Conservation (phyloP, 768 basidiomycete genomes). For the Pleurotus platypus region DNA sequence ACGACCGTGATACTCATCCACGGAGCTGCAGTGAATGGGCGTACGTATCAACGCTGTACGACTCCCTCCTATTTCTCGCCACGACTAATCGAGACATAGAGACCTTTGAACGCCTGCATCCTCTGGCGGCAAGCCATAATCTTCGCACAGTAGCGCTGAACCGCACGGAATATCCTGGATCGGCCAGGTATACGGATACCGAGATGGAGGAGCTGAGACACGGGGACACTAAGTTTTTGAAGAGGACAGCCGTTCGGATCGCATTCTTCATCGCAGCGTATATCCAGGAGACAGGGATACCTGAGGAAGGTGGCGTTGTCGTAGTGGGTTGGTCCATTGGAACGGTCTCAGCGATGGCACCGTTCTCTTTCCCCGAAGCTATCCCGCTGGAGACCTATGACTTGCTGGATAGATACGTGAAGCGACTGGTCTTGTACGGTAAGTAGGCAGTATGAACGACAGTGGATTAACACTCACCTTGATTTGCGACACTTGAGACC, state of each 20-base stretch:
- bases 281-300: constrained; percentile 14
- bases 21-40: constrained; percentile 16
- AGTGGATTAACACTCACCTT: background rate
- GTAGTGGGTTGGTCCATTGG: constrained; percentile 20
- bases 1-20: constrained; percentile 20
- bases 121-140: constrained; percentile 11
- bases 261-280: constrained; percentile 16
- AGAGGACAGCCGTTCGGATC: constrained; percentile 14
- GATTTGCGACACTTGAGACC: constrained; percentile 19
- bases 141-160: constrained; percentile 9
- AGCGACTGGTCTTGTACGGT: constrained; percentile 13
- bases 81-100: constrained; percentile 3
- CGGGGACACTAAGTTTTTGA: constrained; percentile 5
- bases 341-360: constrained; percentile 4
- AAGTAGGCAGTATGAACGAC: constrained; percentile 20
- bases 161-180: constrained; percentile 12
- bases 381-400: constrained; percentile 1
- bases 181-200: constrained; percentile 16
- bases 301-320: constrained; percentile 15
- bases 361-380: constrained; percentile 7
- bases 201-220: constrained; percentile 20
- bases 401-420: constrained; percentile 10
- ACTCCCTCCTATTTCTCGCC: background rate
- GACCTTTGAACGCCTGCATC: constrained; percentile 16
- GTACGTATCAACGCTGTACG: constrained; percentile 8